Evolutionary conservation across 2,329 filamentous ascomycete species (phyloP), one percentile per base, ranked within the genome.

Genomic region (Cercospora sp.): DNA sequence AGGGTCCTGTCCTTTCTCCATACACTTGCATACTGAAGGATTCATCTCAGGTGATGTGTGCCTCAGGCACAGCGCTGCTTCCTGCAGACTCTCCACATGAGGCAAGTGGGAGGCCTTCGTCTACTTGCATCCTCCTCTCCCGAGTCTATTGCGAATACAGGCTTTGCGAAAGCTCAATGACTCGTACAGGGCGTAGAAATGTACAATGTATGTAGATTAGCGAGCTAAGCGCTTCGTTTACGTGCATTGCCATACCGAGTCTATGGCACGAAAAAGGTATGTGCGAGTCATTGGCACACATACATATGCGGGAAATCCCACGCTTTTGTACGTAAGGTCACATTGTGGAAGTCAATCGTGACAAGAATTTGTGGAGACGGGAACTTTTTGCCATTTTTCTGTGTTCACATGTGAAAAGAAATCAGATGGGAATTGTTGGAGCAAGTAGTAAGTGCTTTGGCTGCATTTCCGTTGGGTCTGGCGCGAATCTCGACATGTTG

Each of bases 181-280:
- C 55, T 58, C 55, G 51, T 13, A 55, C n/a, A n/a, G 5, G 23
- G 9, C 9, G 26, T n/a, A n/a, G n/a, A n/a, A n/a, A n/a, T n/a
- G n/a, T n/a, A n/a, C n/a, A n/a, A n/a, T n/a, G n/a, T n/a, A n/a
- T 42, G 36, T 42, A 42, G 36, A n/a, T n/a, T 42, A 42, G 6
- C 55, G 55, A 59, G 55, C 55, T 59, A 59, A 59, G 55, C 55
- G 55, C 55, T 55, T 64, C 62, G 62, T 48, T 36, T 58, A 64
- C 31, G 31, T 59, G 62, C 62, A 59, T 59, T 64, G 26, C 62
- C 48, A 58, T 64, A 31, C 62, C 62, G 62, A 42, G 48, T 57
- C 7, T 18, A 23, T 36, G 13, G 10, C 61, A 23, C 26, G 3
- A 18, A 30, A 18, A 10, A 4, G 42, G 26, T 28, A n/a, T 33